Conservation (phyloP, 495 filamentous ascomycete species). For the Usnea hakonensis region DNA sequence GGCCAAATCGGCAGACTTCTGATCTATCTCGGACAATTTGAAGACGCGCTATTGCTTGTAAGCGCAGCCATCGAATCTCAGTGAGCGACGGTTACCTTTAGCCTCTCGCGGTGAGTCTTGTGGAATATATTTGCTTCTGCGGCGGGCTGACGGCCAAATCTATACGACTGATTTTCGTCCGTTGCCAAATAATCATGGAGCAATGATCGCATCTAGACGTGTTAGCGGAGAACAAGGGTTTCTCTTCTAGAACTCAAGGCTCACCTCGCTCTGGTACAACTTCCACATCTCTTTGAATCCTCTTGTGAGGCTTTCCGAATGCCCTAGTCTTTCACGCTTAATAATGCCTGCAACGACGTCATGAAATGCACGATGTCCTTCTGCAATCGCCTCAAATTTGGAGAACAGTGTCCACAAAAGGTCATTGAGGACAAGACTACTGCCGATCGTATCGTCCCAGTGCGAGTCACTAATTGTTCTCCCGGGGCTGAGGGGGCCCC, state of each 20-base stretch:
- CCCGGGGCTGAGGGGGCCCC: slow-evolving; percentile 43
- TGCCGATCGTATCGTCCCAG: slow-evolving; percentile 58
- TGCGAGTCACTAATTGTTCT: slow-evolving; percentile 45
- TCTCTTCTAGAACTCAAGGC: slow-evolving; percentile 9
- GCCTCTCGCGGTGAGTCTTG: slow-evolving; percentile 58
- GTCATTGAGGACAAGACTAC: slow-evolving; percentile 77
- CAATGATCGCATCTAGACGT: slow-evolving; percentile 72
- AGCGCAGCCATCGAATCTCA: slow-evolving; percentile 15
- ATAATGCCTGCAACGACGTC: slow-evolving; percentile 79
- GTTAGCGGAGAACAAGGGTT: slow-evolving; percentile 29
- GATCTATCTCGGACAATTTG: slow-evolving; percentile 76
- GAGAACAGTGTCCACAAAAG: slow-evolving; percentile 87
- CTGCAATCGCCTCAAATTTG: slow-evolving; percentile 93
- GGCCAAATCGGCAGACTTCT: slow-evolving; percentile 61
- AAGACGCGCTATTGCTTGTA: slow-evolving; percentile 59
- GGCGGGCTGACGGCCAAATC: slow-evolving; percentile 39
- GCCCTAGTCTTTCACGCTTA: slow-evolving; percentile 59
- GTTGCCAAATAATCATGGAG: slow-evolving; percentile 95
- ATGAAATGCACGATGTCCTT: slow-evolving; percentile 88
- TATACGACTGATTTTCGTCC: slow-evolving; percentile 60
- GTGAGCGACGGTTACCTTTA: slow-evolving; percentile 38
- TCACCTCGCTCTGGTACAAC: slow-evolving; percentile 68
- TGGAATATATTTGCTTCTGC: slow-evolving; percentile 50
- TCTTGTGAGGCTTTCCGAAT: slow-evolving; percentile 52
- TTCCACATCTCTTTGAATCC: slow-evolving; percentile 95